A percentile compares a stretch with the other conserved stretches of the same genome.
These are phyloP conservation scores for Aureobasidium subglaciale DNA, from an alignment of 2,329 filamentous ascomycete species.

Conservation along the genomic window DNA sequence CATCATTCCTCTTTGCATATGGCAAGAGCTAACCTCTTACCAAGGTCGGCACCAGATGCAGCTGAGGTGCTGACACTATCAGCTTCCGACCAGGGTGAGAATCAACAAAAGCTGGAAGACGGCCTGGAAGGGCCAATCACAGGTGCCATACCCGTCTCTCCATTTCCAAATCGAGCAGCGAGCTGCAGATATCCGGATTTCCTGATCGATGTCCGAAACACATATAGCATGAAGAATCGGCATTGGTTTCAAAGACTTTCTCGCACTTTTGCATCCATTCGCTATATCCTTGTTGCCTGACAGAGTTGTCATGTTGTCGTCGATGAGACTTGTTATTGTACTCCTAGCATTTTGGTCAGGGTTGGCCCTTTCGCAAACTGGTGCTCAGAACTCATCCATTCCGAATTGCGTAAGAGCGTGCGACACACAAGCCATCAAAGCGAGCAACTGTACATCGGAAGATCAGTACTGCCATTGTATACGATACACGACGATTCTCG, in stretches of 20 bases:
- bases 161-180: too few species aligned
- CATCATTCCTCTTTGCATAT: too few species aligned
- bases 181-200: background rate
- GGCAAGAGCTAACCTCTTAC: too few species aligned
- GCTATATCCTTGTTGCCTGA: too few species aligned
- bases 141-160: too few species aligned
- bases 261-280: background rate
- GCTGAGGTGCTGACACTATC: too few species aligned
- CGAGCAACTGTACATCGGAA: slow-evolving; percentile 1
- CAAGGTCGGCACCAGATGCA: too few species aligned
- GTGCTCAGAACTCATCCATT: slow-evolving; percentile 8
- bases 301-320: background rate
- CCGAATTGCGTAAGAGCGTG: slow-evolving; percentile 5
- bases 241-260: background rate
- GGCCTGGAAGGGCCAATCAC: background rate
- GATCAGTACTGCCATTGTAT: slow-evolving; percentile 12
- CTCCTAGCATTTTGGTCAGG: background rate
- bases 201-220: background rate
- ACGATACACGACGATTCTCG: background rate
- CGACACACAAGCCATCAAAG: background rate
- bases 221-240: background rate
- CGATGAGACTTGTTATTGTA: background rate
- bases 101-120: background rate
- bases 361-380: background rate
- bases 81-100: background rate